Base-by-base conservation (phyloP, 108 stramenopile species). In the Fragilariopsis cylindrus region DNA sequence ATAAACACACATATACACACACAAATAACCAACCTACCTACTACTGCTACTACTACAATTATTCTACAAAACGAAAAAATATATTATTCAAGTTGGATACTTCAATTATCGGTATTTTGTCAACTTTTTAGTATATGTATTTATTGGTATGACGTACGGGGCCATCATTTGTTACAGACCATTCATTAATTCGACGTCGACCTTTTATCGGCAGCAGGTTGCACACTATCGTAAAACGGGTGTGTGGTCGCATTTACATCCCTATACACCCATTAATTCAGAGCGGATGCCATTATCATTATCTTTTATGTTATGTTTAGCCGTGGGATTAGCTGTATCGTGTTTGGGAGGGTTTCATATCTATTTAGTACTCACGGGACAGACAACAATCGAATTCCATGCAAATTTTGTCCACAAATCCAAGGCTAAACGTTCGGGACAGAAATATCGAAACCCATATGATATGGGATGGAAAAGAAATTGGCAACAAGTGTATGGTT, bases 81-180 rank as follows among this genome's bases (percentile, higher is more conserved):
- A 13, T 1, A 56, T 6, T 43, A 15, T 44, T 16, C 71, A 30
- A 53, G 87, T 99, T 52, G 99, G 98, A 48, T 98, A 96, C 75
- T 96, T 94, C 77, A 99, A 99, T 73, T 99, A 99, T 76, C 84
- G 98, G 65, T 99, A 97, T 79, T 99, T 99, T 80, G 75, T 96
- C 46, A 95, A 92, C 76, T 99, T 99, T 73, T 64, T 96, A n/a
- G 77, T 88, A 47, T 94, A 81, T 71, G 89, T 91, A 7, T 75
- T 71, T 13, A 65, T 81, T 8, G 91, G 76, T n/a, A 85, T 94
- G 86, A 73, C 83, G 13, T 96, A 96, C 67, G 95, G 91, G 15
- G 65, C 83, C 6, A 42, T 65, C 16, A 67, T 96, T n/a, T 80
- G 76, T 57, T 85, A 69, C 43, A 73, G 75, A 54, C 87, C 91